Evolutionary conservation across 2,329 filamentous ascomycete genomes (phyloP).

Genomic region (Fusarium sp.): DNA sequence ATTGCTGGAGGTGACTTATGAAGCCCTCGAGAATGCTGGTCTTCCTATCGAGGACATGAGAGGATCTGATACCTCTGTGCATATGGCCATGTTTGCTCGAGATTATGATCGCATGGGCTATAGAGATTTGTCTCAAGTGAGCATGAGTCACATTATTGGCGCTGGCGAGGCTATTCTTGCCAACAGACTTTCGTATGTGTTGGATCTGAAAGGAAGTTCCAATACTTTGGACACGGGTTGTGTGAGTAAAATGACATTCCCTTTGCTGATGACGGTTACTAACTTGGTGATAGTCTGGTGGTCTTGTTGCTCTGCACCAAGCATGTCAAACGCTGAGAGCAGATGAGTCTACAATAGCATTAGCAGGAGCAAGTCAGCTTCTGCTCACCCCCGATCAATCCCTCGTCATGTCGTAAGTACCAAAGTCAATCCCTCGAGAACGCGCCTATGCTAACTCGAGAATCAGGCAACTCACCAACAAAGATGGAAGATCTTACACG

Average conservation of each 20-base stretch:
- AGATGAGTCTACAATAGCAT: constrained; percentile 1
- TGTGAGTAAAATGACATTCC: background rate
- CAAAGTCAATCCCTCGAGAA: background rate
- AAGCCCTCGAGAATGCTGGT: constrained; percentile 8
- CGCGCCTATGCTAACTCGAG: background rate
- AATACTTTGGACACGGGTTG: constrained; percentile 10
- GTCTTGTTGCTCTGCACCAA: constrained; percentile 4
- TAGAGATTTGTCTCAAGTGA: constrained; percentile 10
- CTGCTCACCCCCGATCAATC: constrained; percentile 6
- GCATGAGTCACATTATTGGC: constrained; percentile 5
- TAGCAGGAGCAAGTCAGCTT: constrained; percentile 3
- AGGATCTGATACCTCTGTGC: constrained; percentile 5
- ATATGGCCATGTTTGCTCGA: constrained; percentile 6
- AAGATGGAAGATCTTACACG: constrained; percentile 14
- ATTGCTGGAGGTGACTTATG: constrained; percentile 6
- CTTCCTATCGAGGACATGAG: background rate
- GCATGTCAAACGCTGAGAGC: constrained; percentile 9
- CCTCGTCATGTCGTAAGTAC: constrained; percentile 4
- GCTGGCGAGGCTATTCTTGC: constrained; percentile 5
- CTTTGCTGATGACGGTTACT: too few relatives aligned
- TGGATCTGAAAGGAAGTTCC: constrained; percentile 6
- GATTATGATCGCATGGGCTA: constrained; percentile 12
- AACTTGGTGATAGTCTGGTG: background rate
- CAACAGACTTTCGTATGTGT: constrained; percentile 12
- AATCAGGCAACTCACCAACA: constrained; percentile 16